Base-by-base conservation (phyloP, 83 land plant species). In the Isoetes engelmannii region DNA sequence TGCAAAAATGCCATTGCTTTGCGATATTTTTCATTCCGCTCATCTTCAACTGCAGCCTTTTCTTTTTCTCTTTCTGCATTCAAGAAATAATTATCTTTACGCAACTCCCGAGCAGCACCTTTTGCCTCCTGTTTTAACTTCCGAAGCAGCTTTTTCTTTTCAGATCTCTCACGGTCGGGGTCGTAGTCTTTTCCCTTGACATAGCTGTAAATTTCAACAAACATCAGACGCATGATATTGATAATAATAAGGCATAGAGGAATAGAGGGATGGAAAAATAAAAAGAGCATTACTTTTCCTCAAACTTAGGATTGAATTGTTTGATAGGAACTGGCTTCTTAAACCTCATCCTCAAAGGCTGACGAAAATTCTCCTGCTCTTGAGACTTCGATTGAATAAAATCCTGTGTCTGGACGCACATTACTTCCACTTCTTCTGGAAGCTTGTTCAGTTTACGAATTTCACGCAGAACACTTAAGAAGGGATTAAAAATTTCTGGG, bases 121-220 rank as follows among this genome's bases (percentile, higher is more conserved):
- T 82, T 93, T 8, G 82, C 76, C 72, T 93, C 98, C 13, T 68
- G 74, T 69, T 81, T 84, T 0, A 90, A n/a, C 8, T 65, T 87
- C 56, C 79, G 81, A 57, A 75, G 75, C 69, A 93, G 53, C 58
- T 86, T 89, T 77, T 83, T 87, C 65, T 45, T 69, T 65, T 93
- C 87, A 17, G 90, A 87, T 53, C 92, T 69, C 67, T 86, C 92
- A 60, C 88, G 84, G 69, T 93, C 96, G 49, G 92, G 96, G 71
- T 93, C 96, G 70, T 93, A 93, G 68, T 90, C 85, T 71, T 85
- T 81, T 4, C 98, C 98, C 69, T 85, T 82, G 5, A 84, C 90
- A 87, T 73, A 93, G 76, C 96, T 93, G 96, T 55, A 19, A 12
- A 70, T 17, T 9, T 18, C 15, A 19, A 15, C 59, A 37, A 61